Percentiles rank a stretch among this genome's conserved stretches.
These are phyloP conservation scores for Colletotrichum plurivorum DNA, from an alignment of 2,329 filamentous ascomycete genomes.

Conservation along the genomic window DNA sequence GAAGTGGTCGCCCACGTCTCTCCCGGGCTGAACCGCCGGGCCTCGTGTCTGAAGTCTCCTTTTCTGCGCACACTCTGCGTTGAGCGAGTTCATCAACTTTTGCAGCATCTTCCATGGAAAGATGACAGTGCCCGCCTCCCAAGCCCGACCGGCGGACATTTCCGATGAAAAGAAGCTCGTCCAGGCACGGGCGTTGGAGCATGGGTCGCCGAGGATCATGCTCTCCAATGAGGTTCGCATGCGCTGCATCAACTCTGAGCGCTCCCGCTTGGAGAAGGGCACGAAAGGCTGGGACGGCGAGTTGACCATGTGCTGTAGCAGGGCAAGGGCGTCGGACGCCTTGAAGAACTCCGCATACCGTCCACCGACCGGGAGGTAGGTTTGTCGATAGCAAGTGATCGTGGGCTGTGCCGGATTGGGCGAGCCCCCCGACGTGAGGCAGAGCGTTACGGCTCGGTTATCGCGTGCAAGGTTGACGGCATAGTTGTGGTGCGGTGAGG, in stretches of 20 bases:
- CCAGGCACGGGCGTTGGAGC: conserved; percentile 36
- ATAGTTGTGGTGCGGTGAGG: conserved; percentile 31
- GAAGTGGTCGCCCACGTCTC: conserved; percentile 21
- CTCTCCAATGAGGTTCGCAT: conserved; percentile 30
- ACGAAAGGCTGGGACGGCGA: conserved; percentile 24
- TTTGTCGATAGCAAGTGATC: conserved; percentile 37
- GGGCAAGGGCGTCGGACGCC: conserved; percentile 31
- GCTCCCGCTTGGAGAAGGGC: conserved; percentile 29
- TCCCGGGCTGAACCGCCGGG: not conserved
- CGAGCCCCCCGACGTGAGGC: conserved; percentile 15
- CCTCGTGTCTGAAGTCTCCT: conserved; percentile 19
- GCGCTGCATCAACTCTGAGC: conserved; percentile 27
- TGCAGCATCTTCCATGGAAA: conserved; percentile 34
- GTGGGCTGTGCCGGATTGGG: conserved; percentile 9
- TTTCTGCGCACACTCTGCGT: conserved; percentile 25
- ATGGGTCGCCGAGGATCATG: conserved; percentile 33
- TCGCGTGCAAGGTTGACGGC: conserved; percentile 33
- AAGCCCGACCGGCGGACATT: conserved; percentile 27
- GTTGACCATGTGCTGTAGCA: conserved; percentile 38
- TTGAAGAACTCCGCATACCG: conserved; percentile 37
- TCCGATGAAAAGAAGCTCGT: conserved; percentile 35
- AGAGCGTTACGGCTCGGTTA: conserved; percentile 33
- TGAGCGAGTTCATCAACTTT: conserved; percentile 36
- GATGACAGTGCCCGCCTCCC: conserved; percentile 33
- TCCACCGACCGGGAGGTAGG: conserved; percentile 17